Evolutionary conservation across 805 yeast species (phyloP), one percentile per base, ranked within the genome.

Genomic region (Isabelozyma heimii): DNA sequence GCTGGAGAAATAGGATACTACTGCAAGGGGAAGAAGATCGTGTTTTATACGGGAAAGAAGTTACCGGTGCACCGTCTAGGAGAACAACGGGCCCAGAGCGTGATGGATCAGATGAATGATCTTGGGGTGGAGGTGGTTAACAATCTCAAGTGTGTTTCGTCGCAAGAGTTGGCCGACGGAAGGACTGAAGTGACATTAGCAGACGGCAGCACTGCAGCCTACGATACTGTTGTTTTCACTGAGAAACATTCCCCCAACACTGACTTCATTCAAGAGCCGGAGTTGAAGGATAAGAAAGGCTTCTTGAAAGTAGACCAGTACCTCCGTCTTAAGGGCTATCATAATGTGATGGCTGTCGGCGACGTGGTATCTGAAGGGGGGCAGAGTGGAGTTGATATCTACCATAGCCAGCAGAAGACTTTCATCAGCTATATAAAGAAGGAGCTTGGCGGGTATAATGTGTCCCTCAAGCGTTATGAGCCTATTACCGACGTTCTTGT

Each of bases 1-100:
- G 67, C 73, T 7, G 74, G 72, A 8, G 78, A 72, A 47, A 55
- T 72, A 28, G 74, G 65, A 3, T 48, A 37, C 24, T 45, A 40
- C 10, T 60, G 45, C 42, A 30, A 30, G 54, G 58, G 8, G 43
- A 45, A 5, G 43, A 46, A 15, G 51, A 56, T 26, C n/a, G 27
- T 24, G 8, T 27, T 66, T 37, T 59, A 53, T 48, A 55, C 69
- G 4, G 66, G 65, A 43, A 15, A 62, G 44, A 4, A 41, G 42
- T 46, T 42, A 15, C 61, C 61, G 7, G 50, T 60, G 48, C 33
- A 33, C 12, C 44, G 37, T 0, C 46, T 45, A 13, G 56, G 60
- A 1, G 59, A 51, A 15, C 46, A 52, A 17, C 41, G 49, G n/a
- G 28, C 53, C 1, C 30, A 38, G 4, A 45, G 47, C 1, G 66